phyloP scores from a whole-genome alignment of 2,329 filamentous ascomycete species.

The Aspergillus sp. region DNA sequence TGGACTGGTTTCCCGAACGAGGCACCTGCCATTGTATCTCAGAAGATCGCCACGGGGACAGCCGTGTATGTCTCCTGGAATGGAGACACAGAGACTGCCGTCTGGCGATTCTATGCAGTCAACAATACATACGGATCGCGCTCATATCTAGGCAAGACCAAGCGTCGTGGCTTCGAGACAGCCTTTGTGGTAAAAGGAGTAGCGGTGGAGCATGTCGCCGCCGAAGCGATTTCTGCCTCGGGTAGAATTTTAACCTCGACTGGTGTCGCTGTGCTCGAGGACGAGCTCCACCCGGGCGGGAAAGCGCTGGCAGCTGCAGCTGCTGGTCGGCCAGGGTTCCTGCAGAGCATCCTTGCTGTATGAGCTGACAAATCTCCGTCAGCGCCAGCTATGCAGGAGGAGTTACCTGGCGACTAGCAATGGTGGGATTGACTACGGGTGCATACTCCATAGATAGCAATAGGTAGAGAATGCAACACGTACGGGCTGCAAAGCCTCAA shows the following conservation, averaged over 20 bases:
- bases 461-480: too few species aligned
- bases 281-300: constrained; percentile 12
- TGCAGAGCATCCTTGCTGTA: not conserved
- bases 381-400: too few species aligned
- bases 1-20: constrained; percentile 30
- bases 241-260: constrained; percentile 23
- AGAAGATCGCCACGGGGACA: constrained; percentile 18
- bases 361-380: too few species aligned
- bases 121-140: constrained; percentile 18
- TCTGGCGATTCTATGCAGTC: constrained; percentile 44
- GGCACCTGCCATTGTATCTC: constrained; percentile 28
- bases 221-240: constrained; percentile 28
- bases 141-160: constrained; percentile 20
- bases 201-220: constrained; percentile 33
- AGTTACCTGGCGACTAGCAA: too few species aligned
- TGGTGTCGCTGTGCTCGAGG: constrained; percentile 13
- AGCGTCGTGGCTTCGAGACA: constrained; percentile 25
- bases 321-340: not conserved
- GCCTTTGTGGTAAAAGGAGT: constrained; percentile 15
- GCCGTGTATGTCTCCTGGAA: constrained; percentile 49
- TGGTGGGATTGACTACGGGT: too few species aligned
- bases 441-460: too few species aligned
- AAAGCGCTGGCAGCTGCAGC: too few species aligned
- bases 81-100: constrained; percentile 40
- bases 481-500: too few species aligned